Conservation (phyloP, 2,329 filamentous ascomycete species). For the Aspergillus clavatus region DNA sequence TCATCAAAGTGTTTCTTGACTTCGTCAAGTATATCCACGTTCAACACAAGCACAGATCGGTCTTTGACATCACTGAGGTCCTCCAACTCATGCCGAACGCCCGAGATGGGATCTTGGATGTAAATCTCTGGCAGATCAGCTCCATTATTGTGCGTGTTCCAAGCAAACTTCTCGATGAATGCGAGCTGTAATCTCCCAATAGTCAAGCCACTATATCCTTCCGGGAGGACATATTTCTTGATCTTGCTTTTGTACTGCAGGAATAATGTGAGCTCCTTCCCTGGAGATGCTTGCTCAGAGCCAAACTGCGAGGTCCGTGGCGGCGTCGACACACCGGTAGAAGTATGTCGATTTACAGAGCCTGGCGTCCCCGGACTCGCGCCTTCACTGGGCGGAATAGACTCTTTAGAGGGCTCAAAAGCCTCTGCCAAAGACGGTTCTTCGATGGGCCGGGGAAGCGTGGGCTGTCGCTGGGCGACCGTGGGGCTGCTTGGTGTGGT, state of each 20-base stretch:
- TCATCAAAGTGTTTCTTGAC: constrained; percentile 96
- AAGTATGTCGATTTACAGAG: constrained; percentile 15
- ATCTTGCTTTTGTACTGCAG: constrained; percentile 95
- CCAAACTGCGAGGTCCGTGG: constrained; percentile 51
- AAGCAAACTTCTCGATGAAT: constrained; percentile 98
- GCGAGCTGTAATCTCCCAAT: constrained; percentile 86
- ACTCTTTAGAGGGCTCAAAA: constrained; percentile 32
- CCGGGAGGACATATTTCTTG: constrained; percentile 87
- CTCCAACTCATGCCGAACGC: constrained; percentile 93
- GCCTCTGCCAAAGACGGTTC: constrained; percentile 31
- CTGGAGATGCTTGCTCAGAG: constrained; percentile 60
- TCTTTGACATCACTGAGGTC: constrained; percentile 92
- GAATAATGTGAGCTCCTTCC: constrained; percentile 88
- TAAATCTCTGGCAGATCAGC: constrained; percentile 94
- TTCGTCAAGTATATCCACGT: constrained; percentile 88
- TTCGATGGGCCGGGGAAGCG: constrained; percentile 44
- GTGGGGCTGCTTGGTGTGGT: constrained; percentile 35
- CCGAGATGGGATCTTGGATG: constrained; percentile 91
- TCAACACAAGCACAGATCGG: constrained; percentile 87
- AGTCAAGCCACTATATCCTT: constrained; percentile 77
- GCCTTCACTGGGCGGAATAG: constrained; percentile 10
- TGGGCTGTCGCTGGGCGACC: constrained; percentile 55
- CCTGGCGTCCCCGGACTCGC: constrained; percentile 26
- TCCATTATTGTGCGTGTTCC: constrained; percentile 95
- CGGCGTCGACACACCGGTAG: constrained; percentile 28